A percentile compares a stretch with the other conserved stretches of the same genome.
Evolutionary conservation across 441 rosid species (phyloP).

Genomic region (Eruca vesicaria): DNA sequence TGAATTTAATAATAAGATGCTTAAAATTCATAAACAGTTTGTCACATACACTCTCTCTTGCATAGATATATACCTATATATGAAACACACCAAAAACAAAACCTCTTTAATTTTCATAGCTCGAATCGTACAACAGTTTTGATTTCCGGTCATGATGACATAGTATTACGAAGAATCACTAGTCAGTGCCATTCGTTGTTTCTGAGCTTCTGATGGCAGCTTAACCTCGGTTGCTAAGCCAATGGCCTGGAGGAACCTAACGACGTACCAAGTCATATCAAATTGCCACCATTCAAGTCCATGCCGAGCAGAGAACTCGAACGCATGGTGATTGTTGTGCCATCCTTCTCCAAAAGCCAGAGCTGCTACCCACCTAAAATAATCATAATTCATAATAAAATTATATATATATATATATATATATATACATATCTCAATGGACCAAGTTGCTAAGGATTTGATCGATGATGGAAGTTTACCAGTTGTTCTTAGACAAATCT

Average conservation of each 20-base stretch:
- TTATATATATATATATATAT: not conserved
- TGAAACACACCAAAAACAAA: not conserved
- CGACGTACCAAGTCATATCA: conserved; percentile 79
- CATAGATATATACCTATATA: not conserved
- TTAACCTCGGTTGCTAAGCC: conserved; percentile 79
- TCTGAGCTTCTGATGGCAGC: conserved; percentile 60
- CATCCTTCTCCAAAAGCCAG: conserved; percentile 90
- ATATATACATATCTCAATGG: not conserved
- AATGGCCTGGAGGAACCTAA: conserved; percentile 58
- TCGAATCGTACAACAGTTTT: not conserved
- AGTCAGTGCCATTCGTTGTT: conserved; percentile 53
- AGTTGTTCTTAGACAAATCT: conserved; percentile 77
- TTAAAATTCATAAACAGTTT: conserved; percentile 17
- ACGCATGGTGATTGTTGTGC: conserved; percentile 95
- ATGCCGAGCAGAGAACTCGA: conserved; percentile 76
- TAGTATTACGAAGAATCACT: conserved; percentile 21
- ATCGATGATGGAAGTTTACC: conserved; percentile 40
- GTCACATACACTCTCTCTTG: conserved; percentile 24
- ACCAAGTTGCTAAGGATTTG: not conserved
- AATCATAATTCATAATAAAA: not conserved
- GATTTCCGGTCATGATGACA: not conserved
- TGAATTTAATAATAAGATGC: conserved; percentile 18
- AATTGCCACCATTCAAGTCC: conserved; percentile 91
- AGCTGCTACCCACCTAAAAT: conserved; percentile 77
- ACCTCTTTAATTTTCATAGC: not conserved